Evolutionary conservation across 148 eudicot species (phyloP), one percentile per base, ranked within the genome.

Genomic region (Silene conica): DNA sequence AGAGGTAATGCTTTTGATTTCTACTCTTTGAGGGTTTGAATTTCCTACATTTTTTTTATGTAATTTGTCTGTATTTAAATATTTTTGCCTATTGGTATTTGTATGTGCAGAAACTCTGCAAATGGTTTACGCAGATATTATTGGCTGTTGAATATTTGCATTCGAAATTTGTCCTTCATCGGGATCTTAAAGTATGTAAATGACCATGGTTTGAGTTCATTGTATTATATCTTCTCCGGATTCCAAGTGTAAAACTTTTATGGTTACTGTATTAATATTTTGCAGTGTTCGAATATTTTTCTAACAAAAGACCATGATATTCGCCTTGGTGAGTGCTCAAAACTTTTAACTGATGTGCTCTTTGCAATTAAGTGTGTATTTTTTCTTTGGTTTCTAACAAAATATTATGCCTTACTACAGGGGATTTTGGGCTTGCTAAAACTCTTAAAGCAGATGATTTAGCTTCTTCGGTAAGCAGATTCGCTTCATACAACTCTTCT

Each of bases 361-460:
- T 21, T 65, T 28, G 57, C 56, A 28, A 19, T 64, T 8, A 23
- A 56, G 46, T 71, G 56, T 64, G 59, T 11, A 19, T n/a, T 38
- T 43, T 63, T 50, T 50, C 13, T 14, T 41, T 28, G 12, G n/a
- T 28, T 72, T 2, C 25, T 54, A 6, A 61, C 9, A 45, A 62
- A 23, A 22, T 12, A 72, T 26, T 55, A 68, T 77, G 67, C 65
- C 68, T 68, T 34, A 52, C 25, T 81, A 38, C 82, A 95, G 99
- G 99, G 75, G 99, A 95, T 85, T 95, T 95, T 82, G 99, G 99
- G 77, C 97, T 95, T 70, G 99, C 99, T 66, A 95, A 95, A 76
- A 95, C 99, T 57, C 79, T 95, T 82, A 95, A 95, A 81, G 92
- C 92, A 34, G 99, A 95, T 86, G 99, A 95, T 84, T 85, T 95